A percentile compares a stretch with the other conserved stretches of the same genome.
phyloP scores from a whole-genome alignment of 805 yeast species.

The Blastobotrys attinorum region DNA sequence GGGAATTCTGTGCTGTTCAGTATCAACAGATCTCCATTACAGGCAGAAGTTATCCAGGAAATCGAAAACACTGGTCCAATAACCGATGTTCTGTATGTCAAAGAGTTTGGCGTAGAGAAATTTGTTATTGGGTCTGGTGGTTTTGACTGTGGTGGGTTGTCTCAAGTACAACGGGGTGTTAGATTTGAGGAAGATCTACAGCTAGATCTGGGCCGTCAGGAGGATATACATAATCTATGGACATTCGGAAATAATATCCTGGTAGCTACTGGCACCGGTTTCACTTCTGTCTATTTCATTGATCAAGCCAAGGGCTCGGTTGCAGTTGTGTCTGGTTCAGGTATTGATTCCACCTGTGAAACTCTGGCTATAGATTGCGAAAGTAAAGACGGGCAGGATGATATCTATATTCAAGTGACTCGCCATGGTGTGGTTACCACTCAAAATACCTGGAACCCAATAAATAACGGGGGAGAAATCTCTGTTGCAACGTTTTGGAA shows the following conservation, averaged over 20 bases:
- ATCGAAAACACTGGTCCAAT: constrained; percentile 10
- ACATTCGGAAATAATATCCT: neutral
- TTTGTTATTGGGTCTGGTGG: constrained; percentile 6
- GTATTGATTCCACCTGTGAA: no score
- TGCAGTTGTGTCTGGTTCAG: neutral
- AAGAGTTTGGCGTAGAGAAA: neutral
- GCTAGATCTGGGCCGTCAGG: constrained; percentile 1
- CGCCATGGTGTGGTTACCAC: no score
- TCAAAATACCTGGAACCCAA: no score
- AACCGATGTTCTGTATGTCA: constrained; percentile 3
- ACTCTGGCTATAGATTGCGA: no score
- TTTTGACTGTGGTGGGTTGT: constrained; percentile 3
- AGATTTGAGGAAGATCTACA: neutral
- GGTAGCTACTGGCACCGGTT: neutral
- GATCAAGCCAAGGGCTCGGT: neutral
- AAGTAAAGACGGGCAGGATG: no score
- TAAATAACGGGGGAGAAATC: no score
- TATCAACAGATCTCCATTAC: constrained; percentile 1
- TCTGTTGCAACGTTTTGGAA: no score
- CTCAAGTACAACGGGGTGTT: neutral
- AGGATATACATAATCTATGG: neutral
- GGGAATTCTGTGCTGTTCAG: constrained; percentile 5
- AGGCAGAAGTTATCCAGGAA: constrained; percentile 2
- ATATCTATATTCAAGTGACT: no score
- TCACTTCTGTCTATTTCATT: constrained; percentile 1